phyloP scores from a whole-genome alignment of 345 rosid species.

The Eucalyptus regnans region DNA sequence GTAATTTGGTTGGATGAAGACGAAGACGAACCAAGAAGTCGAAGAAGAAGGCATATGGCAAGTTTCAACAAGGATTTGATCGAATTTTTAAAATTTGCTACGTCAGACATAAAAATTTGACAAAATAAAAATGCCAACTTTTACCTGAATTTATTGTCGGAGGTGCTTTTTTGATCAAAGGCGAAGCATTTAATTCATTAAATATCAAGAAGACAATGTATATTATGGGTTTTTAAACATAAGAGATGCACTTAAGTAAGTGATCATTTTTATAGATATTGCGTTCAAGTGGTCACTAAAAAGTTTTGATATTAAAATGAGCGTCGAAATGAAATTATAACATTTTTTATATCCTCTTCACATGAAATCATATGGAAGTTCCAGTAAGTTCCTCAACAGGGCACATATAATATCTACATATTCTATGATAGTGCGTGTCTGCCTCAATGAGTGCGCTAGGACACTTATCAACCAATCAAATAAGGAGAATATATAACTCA shows the following conservation, averaged over 20 bases:
- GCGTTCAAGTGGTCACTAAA: no score
- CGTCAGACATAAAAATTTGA: no score
- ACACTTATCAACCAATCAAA: not conserved
- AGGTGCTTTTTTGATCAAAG: no score
- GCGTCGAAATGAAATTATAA: not conserved
- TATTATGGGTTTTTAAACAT: no score
- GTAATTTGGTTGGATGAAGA: not conserved
- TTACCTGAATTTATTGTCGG: no score
- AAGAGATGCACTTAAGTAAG: not conserved
- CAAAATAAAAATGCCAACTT: not conserved
- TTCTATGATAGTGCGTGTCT: not conserved
- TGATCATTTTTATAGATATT: rapidly evolving
- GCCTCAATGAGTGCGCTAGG: not conserved
- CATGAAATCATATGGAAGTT: not conserved
- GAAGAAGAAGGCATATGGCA: no score
- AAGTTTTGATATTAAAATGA: no score
- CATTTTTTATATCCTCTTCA: not conserved
- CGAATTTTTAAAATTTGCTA: no score
- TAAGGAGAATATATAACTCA: not conserved
- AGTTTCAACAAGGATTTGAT: no score
- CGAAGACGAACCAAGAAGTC: not conserved
- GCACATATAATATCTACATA: not conserved
- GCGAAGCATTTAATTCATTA: no score
- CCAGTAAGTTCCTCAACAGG: not conserved
- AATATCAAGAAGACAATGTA: no score